Percentiles rank a stretch among this genome's conserved stretches.
These are phyloP conservation scores for Gremmenia infestans DNA, from an alignment of 2,329 filamentous ascomycete species.

Conservation along the genomic window DNA sequence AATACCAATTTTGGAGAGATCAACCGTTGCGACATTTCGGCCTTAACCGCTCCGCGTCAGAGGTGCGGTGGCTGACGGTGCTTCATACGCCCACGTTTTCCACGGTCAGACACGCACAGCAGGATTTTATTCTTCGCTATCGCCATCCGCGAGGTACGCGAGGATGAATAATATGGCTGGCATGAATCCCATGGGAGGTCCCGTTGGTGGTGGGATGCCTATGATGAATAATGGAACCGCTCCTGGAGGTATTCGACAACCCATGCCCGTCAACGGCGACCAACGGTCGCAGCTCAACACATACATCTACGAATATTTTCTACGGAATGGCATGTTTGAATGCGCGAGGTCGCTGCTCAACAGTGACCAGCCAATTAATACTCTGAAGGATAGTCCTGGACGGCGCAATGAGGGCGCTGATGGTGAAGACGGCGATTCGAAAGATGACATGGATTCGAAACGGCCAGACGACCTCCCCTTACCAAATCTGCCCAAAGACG, in stretches of 20 bases:
- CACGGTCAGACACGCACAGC: background rate
- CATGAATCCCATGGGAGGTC: conserved; percentile 64
- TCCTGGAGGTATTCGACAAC: conserved; percentile 27
- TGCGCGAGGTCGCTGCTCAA: conserved; percentile 71
- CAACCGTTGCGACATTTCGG: conserved; percentile 22
- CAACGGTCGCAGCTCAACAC: conserved; percentile 65
- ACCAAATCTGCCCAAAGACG: conserved; percentile 61
- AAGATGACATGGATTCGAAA: conserved; percentile 70
- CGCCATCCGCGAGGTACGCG: conserved; percentile 21
- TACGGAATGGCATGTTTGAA: conserved; percentile 79
- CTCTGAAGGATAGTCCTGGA: conserved; percentile 63
- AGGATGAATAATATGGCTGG: conserved; percentile 49
- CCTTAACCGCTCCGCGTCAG: conserved; percentile 25
- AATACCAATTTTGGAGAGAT: conserved; percentile 2
- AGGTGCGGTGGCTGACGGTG: conserved; percentile 26
- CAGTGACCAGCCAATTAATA: conserved; percentile 61
- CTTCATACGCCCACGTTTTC: conserved; percentile 1
- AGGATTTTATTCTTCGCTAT: conserved; percentile 15
- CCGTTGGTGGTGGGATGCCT: conserved; percentile 56
- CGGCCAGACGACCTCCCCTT: conserved; percentile 75
- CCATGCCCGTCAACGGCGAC: conserved; percentile 32
- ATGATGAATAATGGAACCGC: conserved; percentile 60
- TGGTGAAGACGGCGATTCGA: conserved; percentile 76
- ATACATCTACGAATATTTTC: conserved; percentile 88
- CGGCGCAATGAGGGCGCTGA: conserved; percentile 65